Conservation (phyloP, 805 yeast genomes). For the Ogataea minuta region DNA sequence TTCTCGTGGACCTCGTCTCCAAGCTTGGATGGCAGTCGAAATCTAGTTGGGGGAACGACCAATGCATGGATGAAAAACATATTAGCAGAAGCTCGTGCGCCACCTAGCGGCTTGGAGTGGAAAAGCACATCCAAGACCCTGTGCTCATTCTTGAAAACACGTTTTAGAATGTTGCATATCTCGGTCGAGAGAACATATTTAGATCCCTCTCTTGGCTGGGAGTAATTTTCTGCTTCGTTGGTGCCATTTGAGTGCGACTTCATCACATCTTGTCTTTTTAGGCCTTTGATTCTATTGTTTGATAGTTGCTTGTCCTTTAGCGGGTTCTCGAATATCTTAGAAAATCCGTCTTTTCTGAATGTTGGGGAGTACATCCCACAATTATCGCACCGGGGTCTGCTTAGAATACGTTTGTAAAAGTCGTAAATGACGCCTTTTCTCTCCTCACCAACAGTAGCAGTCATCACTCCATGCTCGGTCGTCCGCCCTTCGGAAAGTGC, state of each 20-base stretch:
- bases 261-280: slow-evolving; percentile 69
- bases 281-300: slow-evolving; percentile 81
- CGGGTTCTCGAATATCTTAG: slow-evolving; percentile 87
- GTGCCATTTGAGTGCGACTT: slow-evolving; percentile 32
- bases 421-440: slow-evolving; percentile 71
- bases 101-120: slow-evolving; percentile 69
- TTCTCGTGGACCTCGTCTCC: slow-evolving; percentile 97
- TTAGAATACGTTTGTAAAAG: slow-evolving; percentile 67
- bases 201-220: slow-evolving; percentile 67
- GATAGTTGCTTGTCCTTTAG: slow-evolving; percentile 77
- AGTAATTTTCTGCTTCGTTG: slow-evolving; percentile 36
- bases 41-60: slow-evolving; percentile 95
- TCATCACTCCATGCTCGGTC: slow-evolving; percentile 61
- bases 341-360: slow-evolving; percentile 91
- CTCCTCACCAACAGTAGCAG: slow-evolving; percentile 85
- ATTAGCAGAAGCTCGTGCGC: slow-evolving; percentile 59
- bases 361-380: slow-evolving; percentile 95
- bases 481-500: slow-evolving; percentile 79
- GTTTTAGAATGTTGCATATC: slow-evolving; percentile 71
- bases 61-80: slow-evolving; percentile 86
- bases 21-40: slow-evolving; percentile 92
- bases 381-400: slow-evolving; percentile 89
- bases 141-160: slow-evolving; percentile 75
- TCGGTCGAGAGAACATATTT: slow-evolving; percentile 88
- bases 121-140: slow-evolving; percentile 66